Base-by-base conservation (phyloP, 257 asterid species). In the Solanum habrochaites region DNA sequence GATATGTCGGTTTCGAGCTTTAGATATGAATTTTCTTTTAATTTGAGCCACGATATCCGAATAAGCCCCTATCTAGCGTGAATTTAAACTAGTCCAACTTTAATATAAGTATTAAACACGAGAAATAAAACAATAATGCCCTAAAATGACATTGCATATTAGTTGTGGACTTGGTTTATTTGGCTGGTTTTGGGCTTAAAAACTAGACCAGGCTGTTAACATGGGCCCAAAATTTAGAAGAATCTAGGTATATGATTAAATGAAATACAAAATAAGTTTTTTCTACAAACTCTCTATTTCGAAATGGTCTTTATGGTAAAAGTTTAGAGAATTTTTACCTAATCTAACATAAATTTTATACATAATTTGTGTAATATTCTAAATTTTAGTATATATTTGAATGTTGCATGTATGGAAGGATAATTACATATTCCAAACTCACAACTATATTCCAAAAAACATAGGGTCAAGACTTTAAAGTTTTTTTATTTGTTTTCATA, bases 11-110 rank as follows among this genome's bases (percentile, higher is more conserved):
- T 67, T 67, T 67, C 3, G 11, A 27, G 37, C 9, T 25, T 25
- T 27, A 5, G 20, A 0, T 67, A 27, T n/a, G n/a, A n/a, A n/a
- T n/a, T n/a, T n/a, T n/a, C n/a, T n/a, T n/a, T n/a, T n/a, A 0
- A 2, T 27, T 12, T 3, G 0, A 21, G 18, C 5, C 32, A 14
- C 37, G 6, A 0, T 2, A 0, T 27, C 10, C 2, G 0, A 66
- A 27, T 66, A 13, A 2, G 4, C 4, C 35, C 35, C 0, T 12
- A 66, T 2, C 11, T 0, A 14, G 0, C 0, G 0, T 0, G 2
- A 67, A 27, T 67, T 27, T 0, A 0, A 25, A 67, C 8, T 13
- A 27, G 2, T 67, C 1, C 0, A 12, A 29, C 37, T 66, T 9
- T 15, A 66, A 12, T 66, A 66, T 4, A 2, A 27, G 1, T 27